Percentiles rank a stretch among this genome's conserved stretches.
These are phyloP conservation scores for Acmispon strigosus DNA, from an alignment of 306 rosid species.

Conservation along the genomic window DNA sequence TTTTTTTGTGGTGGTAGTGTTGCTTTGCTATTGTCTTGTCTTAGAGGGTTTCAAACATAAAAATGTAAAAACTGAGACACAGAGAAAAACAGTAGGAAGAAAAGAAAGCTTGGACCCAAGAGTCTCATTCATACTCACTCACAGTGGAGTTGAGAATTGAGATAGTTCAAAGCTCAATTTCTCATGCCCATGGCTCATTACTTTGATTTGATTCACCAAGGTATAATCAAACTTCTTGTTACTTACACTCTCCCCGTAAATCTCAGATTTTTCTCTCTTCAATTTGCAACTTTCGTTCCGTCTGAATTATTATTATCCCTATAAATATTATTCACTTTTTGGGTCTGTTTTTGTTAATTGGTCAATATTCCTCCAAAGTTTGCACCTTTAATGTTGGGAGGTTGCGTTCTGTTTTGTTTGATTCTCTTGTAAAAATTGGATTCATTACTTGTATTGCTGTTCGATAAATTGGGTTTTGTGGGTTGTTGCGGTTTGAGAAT, in stretches of 20 bases:
- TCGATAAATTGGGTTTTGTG: background rate
- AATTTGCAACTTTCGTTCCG: background rate
- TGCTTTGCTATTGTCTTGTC: no score
- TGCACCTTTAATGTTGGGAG: background rate
- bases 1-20: no score
- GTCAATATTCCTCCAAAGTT: constrained; percentile 32
- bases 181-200: constrained; percentile 46
- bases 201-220: constrained; percentile 65
- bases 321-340: background rate
- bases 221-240: constrained; percentile 12
- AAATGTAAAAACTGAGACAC: no score
- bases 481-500: background rate
- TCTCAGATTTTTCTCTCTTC: constrained; percentile 27
- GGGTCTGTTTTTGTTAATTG: constrained; percentile 27
- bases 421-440: background rate
- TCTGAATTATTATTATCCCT: background rate
- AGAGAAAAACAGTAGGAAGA: no score
- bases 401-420: background rate
- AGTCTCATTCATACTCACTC: no score
- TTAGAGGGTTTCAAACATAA: no score
- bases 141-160: no score
- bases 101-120: no score
- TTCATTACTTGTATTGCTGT: background rate
- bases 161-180: background rate
- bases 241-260: background rate